phyloP scores from a whole-genome alignment of 306 rosid species.

The Urtica urens region DNA sequence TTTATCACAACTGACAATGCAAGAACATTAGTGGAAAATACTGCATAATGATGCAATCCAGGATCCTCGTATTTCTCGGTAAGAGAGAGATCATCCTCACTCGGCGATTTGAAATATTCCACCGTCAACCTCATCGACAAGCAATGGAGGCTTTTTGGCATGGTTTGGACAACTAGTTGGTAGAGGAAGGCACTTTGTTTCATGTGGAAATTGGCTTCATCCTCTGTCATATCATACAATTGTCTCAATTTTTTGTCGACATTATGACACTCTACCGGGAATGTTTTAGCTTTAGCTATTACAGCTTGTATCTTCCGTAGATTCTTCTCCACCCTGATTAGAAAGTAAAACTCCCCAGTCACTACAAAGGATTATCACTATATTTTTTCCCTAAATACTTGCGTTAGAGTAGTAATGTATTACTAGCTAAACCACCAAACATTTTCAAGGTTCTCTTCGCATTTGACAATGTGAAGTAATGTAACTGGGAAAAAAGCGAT shows the following conservation, averaged over 20 bases:
- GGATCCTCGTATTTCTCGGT: constrained; percentile 56
- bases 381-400: no score
- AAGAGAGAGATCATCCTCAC: constrained; percentile 32
- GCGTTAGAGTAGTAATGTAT: no score
- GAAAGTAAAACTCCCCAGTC: constrained; percentile 17
- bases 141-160: constrained; percentile 95
- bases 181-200: constrained; percentile 93
- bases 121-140: constrained; percentile 84
- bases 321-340: constrained; percentile 53
- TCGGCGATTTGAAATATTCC: constrained; percentile 65
- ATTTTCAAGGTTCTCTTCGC: no score
- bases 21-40: constrained; percentile 79
- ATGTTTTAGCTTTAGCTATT: constrained; percentile 55
- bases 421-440: no score
- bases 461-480: no score
- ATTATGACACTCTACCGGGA: constrained; percentile 69
- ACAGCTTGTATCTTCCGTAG: constrained; percentile 49
- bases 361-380: no score
- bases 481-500: no score
- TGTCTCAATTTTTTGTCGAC: constrained; percentile 98
- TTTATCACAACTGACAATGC: constrained; percentile 86
- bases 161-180: constrained; percentile 89
- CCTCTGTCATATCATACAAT: constrained; percentile 84
- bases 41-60: constrained; percentile 57
- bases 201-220: constrained; percentile 93